Conservation (phyloP, 257 asterid genomes). For the Solanum corneliomulleri region DNA sequence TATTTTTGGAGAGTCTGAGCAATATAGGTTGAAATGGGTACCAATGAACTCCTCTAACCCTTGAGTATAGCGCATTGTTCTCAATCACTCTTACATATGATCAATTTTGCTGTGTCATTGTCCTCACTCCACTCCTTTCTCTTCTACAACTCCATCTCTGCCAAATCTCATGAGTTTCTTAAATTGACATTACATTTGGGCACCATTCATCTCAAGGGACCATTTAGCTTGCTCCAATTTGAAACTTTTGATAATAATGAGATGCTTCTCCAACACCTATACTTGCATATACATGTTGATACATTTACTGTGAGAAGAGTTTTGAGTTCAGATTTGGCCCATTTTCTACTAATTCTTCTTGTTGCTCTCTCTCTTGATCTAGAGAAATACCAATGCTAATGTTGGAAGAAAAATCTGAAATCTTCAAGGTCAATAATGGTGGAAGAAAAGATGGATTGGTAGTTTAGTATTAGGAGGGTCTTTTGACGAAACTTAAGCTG, state of each 20-base stretch:
- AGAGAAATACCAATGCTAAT: neutral
- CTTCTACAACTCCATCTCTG: neutral
- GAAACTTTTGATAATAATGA: neutral
- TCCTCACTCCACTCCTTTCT: neutral
- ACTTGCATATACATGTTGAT: neutral
- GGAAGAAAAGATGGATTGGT: neutral
- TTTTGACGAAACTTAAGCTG: neutral
- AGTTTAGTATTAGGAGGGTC: neutral
- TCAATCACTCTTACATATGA: neutral
- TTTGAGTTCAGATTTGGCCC: neutral
- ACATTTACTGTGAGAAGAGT: neutral
- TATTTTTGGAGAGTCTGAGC: neutral
- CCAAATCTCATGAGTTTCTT: neutral
- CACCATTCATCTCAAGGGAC: neutral
- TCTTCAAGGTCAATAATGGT: neutral
- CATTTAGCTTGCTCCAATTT: neutral
- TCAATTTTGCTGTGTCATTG: neutral
- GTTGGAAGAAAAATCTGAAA: neutral
- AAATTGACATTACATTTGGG: neutral
- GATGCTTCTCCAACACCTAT: neutral
- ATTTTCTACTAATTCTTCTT: neutral
- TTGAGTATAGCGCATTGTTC: neutral
- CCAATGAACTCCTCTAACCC: neutral
- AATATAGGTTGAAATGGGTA: neutral
- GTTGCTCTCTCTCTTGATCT: neutral